Conservation (phyloP, 2,329 filamentous ascomycete genomes). For the Pyrenophora graminea region DNA sequence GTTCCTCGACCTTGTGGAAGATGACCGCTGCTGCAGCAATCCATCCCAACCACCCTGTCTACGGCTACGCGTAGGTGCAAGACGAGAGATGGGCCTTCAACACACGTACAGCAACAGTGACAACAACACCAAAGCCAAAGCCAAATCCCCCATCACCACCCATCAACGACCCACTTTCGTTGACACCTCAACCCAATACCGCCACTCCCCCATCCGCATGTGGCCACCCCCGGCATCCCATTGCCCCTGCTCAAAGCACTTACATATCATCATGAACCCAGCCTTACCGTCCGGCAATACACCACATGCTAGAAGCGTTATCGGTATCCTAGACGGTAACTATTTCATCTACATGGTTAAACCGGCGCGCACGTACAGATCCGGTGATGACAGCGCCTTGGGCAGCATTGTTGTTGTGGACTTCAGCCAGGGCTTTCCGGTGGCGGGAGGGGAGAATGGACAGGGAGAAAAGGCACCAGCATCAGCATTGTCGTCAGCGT, state of each 20-base stretch:
- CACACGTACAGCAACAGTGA: background rate
- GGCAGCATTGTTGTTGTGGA: constrained; percentile 41
- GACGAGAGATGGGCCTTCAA: constrained; percentile 43
- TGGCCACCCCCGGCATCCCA: constrained; percentile 39
- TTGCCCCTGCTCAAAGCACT: constrained; percentile 33
- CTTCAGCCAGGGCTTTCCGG: constrained; percentile 21
- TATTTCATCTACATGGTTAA: constrained; percentile 43
- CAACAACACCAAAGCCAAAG: constrained; percentile 8
- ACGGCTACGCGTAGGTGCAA: constrained; percentile 57
- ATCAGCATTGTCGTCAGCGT: too few species aligned
- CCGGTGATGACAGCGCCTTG: constrained; percentile 21
- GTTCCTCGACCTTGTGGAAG: constrained; percentile 65
- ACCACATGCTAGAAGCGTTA: constrained; percentile 24
- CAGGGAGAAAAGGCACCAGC: too few species aligned
- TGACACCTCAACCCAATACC: constrained; percentile 27
- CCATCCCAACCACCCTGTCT: constrained; percentile 44
- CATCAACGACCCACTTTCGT: constrained; percentile 3
- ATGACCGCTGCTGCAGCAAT: constrained; percentile 47
- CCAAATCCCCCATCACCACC: constrained; percentile 6
- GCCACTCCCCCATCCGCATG: constrained; percentile 36
- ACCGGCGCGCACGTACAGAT: constrained; percentile 24
- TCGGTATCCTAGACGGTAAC: constrained; percentile 38
- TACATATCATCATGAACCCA: constrained; percentile 44
- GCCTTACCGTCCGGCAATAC: constrained; percentile 9
- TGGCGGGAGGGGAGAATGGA: too few species aligned